These are phyloP conservation scores for Hordeum pubiflorum DNA, from an alignment of 202 grass and related monocot genomes.

Conservation along the genomic window DNA sequence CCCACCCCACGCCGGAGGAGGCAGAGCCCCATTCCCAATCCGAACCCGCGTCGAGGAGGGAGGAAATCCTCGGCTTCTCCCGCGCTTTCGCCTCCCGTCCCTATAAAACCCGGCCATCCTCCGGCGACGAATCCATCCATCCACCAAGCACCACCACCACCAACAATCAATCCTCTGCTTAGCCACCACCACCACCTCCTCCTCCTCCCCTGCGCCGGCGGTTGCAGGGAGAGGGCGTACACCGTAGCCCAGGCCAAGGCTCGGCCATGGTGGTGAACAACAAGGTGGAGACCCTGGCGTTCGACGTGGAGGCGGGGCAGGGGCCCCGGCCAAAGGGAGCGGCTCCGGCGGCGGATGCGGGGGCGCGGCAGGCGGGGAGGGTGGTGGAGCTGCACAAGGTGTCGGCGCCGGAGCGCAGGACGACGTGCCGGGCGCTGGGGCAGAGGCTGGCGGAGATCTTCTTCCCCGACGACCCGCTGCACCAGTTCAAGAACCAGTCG, in stretches of 20 bases:
- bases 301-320: conserved; percentile 40
- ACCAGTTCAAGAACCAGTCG: conserved; percentile 94
- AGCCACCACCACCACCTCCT: background rate
- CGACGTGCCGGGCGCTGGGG: conserved; percentile 41
- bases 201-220: conserved; percentile 13
- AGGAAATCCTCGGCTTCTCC: background rate
- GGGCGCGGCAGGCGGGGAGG: background rate
- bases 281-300: conserved; percentile 47
- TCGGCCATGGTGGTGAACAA: conserved; percentile 39
- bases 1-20: background rate
- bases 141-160: background rate
- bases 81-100: background rate
- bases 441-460: conserved; percentile 75
- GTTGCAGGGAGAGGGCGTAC: background rate
- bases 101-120: conserved; percentile 31
- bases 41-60: background rate
- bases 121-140: conserved; percentile 15
- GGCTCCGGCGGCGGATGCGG: background rate
- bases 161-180: background rate
- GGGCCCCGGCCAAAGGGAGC: background rate
- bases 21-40: background rate
- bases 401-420: conserved; percentile 49
- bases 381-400: conserved; percentile 69
- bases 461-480: conserved; percentile 96
- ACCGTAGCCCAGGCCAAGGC: background rate